A percentile compares a stretch with the other conserved stretches of the same genome.
Conservation (phyloP, 805 yeast genomes). For the Tetrapisispora nanseiensis region DNA sequence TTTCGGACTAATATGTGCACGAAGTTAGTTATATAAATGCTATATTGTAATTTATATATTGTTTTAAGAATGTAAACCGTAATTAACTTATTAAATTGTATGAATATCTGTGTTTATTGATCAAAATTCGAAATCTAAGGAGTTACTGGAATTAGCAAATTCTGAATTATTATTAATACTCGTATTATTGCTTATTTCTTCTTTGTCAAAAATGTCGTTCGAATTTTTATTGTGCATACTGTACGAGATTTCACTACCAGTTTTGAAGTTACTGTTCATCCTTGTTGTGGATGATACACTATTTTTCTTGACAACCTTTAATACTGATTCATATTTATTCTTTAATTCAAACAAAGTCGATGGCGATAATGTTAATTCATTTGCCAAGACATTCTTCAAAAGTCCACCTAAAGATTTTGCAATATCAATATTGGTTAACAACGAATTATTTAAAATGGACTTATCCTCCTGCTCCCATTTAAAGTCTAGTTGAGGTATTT, state of each 20-base stretch:
- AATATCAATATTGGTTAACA: constrained; percentile 22
- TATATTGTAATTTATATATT: not conserved
- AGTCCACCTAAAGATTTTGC: constrained; percentile 26
- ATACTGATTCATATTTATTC: constrained; percentile 15
- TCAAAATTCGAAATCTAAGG: not conserved
- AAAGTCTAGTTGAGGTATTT: not conserved
- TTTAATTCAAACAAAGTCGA: constrained; percentile 20
- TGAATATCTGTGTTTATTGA: not conserved
- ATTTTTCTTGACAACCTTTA: constrained; percentile 15
- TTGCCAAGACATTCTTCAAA: constrained; percentile 23
- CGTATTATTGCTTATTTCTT: too few relatives aligned
- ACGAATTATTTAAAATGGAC: not conserved
- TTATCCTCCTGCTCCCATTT: not conserved
- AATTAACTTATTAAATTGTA: too few relatives aligned
- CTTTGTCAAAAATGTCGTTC: too few relatives aligned
- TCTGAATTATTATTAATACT: not conserved
- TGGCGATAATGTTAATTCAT: constrained; percentile 23
- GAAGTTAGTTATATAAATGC: not conserved
- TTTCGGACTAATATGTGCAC: too few relatives aligned
- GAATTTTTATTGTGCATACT: not conserved
- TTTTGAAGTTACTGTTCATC: not conserved
- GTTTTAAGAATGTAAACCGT: too few relatives aligned
- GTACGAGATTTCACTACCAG: not conserved
- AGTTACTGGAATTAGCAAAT: not conserved
- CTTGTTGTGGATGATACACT: constrained; percentile 2